Conservation (phyloP, 2,329 filamentous ascomycete species). For the Cordyceps javanica region DNA sequence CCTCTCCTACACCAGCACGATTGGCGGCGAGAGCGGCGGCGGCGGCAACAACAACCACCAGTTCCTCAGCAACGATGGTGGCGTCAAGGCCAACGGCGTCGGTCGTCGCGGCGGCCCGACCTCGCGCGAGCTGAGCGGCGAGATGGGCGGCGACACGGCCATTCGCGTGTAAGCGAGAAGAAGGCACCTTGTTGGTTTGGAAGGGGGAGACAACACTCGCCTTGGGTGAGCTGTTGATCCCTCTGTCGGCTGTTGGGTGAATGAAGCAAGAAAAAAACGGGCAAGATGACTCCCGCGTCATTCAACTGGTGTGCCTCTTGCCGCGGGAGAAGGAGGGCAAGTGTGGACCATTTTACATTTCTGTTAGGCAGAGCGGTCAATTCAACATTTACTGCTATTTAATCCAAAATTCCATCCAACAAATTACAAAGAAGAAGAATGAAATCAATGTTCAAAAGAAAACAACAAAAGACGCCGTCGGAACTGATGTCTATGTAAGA, state of each 20-base stretch:
- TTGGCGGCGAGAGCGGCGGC: too few relatives aligned
- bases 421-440: too few relatives aligned
- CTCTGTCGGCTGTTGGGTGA: not conserved
- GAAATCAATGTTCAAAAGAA: not conserved
- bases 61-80: constrained; percentile 19
- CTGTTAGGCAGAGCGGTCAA: not conserved
- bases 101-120: constrained; percentile 42
- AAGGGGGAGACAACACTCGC: not conserved
- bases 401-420: too few relatives aligned
- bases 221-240: not conserved
- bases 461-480: too few relatives aligned
- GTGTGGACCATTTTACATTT: not conserved
- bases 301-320: constrained; percentile 15
- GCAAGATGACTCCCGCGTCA: not conserved
- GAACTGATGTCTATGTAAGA: not conserved
- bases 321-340: not conserved
- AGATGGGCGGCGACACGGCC: constrained; percentile 56
- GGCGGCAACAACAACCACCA: constrained; percentile 6
- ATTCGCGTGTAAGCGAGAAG: constrained; percentile 18
- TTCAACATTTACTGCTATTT: constrained; percentile 4
- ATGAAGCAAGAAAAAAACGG: not conserved
- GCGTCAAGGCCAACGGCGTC: constrained; percentile 15
- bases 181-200: not conserved
- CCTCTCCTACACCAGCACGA: constrained; percentile 29
- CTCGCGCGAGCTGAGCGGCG: constrained; percentile 50